Conservation (phyloP, 495 filamentous ascomycete genomes). For the Neurospora sp. region DNA sequence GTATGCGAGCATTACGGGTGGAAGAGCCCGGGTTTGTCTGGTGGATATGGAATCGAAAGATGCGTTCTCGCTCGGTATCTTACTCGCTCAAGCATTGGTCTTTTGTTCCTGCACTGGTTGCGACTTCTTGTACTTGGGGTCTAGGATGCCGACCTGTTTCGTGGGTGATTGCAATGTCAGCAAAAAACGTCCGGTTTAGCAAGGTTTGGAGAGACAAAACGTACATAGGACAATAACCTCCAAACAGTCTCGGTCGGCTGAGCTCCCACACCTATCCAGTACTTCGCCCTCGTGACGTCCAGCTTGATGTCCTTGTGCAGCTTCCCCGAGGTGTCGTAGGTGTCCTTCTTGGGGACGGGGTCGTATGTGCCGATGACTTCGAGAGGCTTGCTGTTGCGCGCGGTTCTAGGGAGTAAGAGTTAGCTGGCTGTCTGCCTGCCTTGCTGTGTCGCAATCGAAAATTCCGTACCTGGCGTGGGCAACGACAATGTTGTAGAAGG, state of each 20-base stretch:
- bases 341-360: slow-evolving; percentile 65
- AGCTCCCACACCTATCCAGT: slow-evolving; percentile 95
- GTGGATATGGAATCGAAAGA: not conserved
- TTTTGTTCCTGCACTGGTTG: not conserved
- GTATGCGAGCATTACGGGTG: not conserved
- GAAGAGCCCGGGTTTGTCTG: not conserved
- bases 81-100: not conserved
- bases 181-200: not conserved
- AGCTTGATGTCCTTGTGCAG: slow-evolving; percentile 83
- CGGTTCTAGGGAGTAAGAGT: slow-evolving; percentile 42
- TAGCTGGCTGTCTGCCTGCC: slow-evolving; percentile 1
- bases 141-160: not conserved
- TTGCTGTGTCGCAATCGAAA: not conserved
- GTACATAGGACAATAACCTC: slow-evolving; percentile 77
- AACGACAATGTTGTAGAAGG: slow-evolving; percentile 96
- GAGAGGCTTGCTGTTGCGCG: slow-evolving; percentile 74
- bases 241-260: slow-evolving; percentile 85
- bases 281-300: slow-evolving; percentile 69
- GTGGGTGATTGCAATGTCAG: not conserved
- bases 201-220: slow-evolving; percentile 13
- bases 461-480: slow-evolving; percentile 75
- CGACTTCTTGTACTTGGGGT: not conserved
- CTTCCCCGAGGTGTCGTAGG: slow-evolving; percentile 54
- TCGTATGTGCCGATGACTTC: slow-evolving; percentile 96
- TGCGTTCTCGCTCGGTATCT: not conserved